These are phyloP conservation scores for Millerozyma acaciae DNA, from an alignment of 805 yeast species.

Conservation along the genomic window DNA sequence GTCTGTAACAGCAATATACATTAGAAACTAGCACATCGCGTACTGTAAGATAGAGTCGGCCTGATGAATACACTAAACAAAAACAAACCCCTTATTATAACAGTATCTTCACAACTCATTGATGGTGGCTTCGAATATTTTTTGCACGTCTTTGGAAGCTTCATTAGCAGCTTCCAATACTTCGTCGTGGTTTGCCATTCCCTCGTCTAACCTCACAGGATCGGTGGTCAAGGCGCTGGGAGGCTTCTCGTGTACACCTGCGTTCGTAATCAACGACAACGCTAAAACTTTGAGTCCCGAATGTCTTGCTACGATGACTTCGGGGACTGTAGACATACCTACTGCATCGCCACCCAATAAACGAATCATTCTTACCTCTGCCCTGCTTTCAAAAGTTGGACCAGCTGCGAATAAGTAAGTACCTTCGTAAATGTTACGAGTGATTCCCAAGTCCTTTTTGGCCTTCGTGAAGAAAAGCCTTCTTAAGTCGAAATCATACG, in stretches of 20 bases:
- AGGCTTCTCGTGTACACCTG: constrained; percentile 67
- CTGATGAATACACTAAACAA: too few species aligned
- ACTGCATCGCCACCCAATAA: constrained; percentile 86
- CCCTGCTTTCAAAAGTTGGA: constrained; percentile 90
- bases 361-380: constrained; percentile 77
- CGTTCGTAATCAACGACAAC: constrained; percentile 80
- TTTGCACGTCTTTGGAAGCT: constrained; percentile 80
- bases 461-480: constrained; percentile 55
- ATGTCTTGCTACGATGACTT: constrained; percentile 89
- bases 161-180: constrained; percentile 76
- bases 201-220: constrained; percentile 54
- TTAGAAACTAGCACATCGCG: too few species aligned
- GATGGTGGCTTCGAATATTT: constrained; percentile 59
- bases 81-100: too few species aligned
- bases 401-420: constrained; percentile 83
- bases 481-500: constrained; percentile 75
- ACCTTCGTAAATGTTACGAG: constrained; percentile 79
- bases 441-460: constrained; percentile 38
- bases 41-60: too few species aligned
- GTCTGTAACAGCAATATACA: too few species aligned
- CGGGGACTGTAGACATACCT: constrained; percentile 98
- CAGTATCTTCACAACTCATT: constrained; percentile 39
- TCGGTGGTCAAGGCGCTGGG: constrained; percentile 58
- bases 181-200: constrained; percentile 89
- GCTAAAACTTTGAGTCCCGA: constrained; percentile 81